Evolutionary conservation across 208 protist genomes (phyloP).

Genomic region (Willaertia magna): DNA sequence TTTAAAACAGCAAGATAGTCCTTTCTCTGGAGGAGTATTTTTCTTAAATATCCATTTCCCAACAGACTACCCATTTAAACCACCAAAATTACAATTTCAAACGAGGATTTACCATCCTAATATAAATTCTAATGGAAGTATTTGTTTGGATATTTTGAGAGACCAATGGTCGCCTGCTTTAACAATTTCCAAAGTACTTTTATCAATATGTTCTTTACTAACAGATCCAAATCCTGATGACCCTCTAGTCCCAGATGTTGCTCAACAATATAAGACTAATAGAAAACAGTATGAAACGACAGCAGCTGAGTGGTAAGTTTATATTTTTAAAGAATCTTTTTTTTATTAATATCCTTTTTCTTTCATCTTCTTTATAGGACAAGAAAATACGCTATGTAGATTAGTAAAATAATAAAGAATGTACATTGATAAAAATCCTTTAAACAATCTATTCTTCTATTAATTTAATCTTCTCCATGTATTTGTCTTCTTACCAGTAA

Average conservation of each 20-base stretch:
- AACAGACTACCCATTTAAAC: constrained; percentile 92
- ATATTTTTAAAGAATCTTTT: too few species aligned
- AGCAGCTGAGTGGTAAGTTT: constrained; percentile 86
- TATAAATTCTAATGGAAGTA: constrained; percentile 88
- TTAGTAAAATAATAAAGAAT: too few species aligned
- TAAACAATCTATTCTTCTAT: too few species aligned
- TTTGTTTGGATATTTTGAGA: constrained; percentile 96
- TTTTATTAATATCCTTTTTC: too few species aligned
- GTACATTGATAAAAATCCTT: too few species aligned
- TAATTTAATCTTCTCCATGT: too few species aligned
- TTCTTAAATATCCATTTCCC: constrained; percentile 97
- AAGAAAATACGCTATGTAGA: too few species aligned
- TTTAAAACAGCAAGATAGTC: constrained; percentile 58
- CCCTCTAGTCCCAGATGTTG: constrained; percentile 93
- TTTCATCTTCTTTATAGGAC: too few species aligned
- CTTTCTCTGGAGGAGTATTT: constrained; percentile 92
- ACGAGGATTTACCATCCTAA: constrained; percentile 93
- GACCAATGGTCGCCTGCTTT: constrained; percentile 88
- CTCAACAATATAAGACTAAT: constrained; percentile 84
- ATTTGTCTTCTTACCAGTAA: too few species aligned
- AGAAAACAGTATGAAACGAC: constrained; percentile 68
- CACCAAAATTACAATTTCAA: constrained; percentile 75
- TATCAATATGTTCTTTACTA: constrained; percentile 94
- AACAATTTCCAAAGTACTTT: constrained; percentile 94
- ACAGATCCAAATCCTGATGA: constrained; percentile 98